Evolutionary conservation across 768 basidiomycete species (phyloP).

Genomic region (Russula griseocarnosa): DNA sequence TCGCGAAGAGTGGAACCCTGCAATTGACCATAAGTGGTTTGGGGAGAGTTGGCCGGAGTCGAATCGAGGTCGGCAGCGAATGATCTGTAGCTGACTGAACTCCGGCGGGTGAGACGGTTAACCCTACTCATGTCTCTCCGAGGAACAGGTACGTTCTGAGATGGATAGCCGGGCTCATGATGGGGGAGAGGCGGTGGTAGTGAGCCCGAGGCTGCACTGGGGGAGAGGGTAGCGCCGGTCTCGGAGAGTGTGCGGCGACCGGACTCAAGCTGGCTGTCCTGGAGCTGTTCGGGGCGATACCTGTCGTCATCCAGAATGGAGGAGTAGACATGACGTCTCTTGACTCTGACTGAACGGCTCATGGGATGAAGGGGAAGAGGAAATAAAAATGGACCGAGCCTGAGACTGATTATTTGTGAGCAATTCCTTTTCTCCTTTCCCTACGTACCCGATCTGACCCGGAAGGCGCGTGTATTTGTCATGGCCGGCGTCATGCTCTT

Average conservation of each 20-base stretch:
- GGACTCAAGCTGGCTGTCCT: background rate
- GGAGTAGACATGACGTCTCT: conserved; percentile 20
- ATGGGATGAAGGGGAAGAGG: background rate
- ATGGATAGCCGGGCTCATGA: background rate
- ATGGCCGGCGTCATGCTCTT: conserved; percentile 40
- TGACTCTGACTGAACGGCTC: conserved; percentile 22
- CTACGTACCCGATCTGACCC: background rate
- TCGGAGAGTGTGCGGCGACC: conserved; percentile 14
- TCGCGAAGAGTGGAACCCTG: background rate
- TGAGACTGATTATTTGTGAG: background rate
- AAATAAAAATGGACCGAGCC: background rate
- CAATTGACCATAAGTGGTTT: conserved; percentile 4
- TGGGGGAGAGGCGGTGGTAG: background rate
- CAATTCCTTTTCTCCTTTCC: background rate
- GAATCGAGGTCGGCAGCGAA: conserved; percentile 16
- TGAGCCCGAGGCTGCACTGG: background rate
- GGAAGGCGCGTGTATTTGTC: background rate
- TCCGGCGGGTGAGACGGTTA: conserved; percentile 11
- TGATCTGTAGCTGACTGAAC: conserved; percentile 16
- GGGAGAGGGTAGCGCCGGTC: background rate
- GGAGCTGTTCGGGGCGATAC: background rate
- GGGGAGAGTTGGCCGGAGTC: conserved; percentile 4
- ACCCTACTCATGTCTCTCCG: conserved; percentile 17
- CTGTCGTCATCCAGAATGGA: conserved; percentile 21
- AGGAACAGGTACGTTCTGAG: background rate